Base-by-base conservation (phyloP, 495 filamentous ascomycete species). In the Venustampulla echinocandica region DNA sequence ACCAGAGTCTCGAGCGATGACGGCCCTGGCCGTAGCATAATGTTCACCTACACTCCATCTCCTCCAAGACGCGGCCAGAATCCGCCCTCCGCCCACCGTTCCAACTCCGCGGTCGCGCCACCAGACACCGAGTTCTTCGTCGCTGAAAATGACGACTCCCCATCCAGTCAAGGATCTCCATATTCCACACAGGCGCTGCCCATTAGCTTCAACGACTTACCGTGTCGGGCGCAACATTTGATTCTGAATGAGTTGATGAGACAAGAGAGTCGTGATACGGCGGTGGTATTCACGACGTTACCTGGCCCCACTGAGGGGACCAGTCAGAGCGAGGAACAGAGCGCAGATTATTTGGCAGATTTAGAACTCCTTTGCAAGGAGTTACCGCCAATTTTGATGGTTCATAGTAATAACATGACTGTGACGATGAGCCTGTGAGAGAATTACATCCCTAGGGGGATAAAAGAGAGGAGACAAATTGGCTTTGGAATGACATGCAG, bases 361-460 rank as follows among this genome's bases (percentile, higher is more conserved):
- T 68, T 93, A 42, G 85, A 90, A 57, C 77, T 90, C 30, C 62
- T 85, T 45, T 86, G 79, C 61, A 69, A 80, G 53, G 79, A 71
- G 1, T 61, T 80, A 42, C 81, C 84, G 36, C 82, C 87, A 9
- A 73, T 80, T 40, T 59, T 93, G 24, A 53, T 92, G 52, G 83
- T 93, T n/a, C 75, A 92, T 65, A 87, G 83, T 58, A 93, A 92
- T 65, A 88, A 83, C 51, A 85, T 93, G 82, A 90, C 85, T 11
- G 87, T 92, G 41, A 92, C 87, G 14, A 89, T 88, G 65, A 56
- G 49, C 34, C 51, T 59, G 44, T 59, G 39, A 28, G n/a, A 1
- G 30, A 47, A n/a, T n/a, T n/a, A n/a, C n/a, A n/a, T n/a, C n/a
- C n/a, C n/a, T n/a, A n/a, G n/a, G n/a, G n/a, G n/a, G n/a, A n/a